A percentile compares a stretch with the other conserved stretches of the same genome.
phyloP scores from a whole-genome alignment of 768 basidiomycete species.

The Serendipita sp. region DNA sequence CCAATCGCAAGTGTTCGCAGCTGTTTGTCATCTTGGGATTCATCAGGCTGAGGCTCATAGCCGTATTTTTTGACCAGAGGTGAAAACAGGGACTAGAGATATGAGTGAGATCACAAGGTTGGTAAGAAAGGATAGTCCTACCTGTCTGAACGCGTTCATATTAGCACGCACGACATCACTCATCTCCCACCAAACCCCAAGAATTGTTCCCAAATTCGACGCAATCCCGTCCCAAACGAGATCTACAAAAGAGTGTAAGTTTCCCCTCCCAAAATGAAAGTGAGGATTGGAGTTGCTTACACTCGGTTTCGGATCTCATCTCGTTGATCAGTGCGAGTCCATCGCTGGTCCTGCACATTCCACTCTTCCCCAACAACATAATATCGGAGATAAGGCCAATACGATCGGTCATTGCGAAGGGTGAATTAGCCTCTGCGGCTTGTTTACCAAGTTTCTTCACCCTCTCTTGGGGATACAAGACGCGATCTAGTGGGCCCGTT shows the following conservation, averaged over 20 bases:
- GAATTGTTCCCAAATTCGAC: conserved; percentile 36
- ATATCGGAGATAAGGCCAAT: conserved; percentile 81
- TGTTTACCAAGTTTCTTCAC: conserved; percentile 64
- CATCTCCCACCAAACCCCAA: conserved; percentile 75
- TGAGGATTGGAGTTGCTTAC: conserved; percentile 27
- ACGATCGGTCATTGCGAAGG: conserved; percentile 71
- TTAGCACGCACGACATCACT: conserved; percentile 30
- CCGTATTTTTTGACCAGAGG: conserved; percentile 71
- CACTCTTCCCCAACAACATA: conserved; percentile 65
- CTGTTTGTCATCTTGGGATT: conserved; percentile 50
- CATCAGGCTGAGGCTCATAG: conserved; percentile 51
- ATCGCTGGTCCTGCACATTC: conserved; percentile 59
- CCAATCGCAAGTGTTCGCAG: conserved; percentile 61
- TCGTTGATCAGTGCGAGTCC: conserved; percentile 57
- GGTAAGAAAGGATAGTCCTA: conserved; percentile 19
- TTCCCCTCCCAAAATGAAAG: conserved; percentile 9
- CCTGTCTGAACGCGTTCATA: conserved; percentile 46
- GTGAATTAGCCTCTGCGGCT: conserved; percentile 46
- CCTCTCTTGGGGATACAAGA: conserved; percentile 69
- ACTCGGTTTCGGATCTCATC: conserved; percentile 61
- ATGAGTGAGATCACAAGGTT: neutral
- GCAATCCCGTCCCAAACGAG: conserved; percentile 68
- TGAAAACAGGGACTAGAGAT: conserved; percentile 27
- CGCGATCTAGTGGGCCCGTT: conserved; percentile 43
- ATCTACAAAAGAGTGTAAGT: conserved; percentile 28